These are phyloP conservation scores for Capronia americana DNA, from an alignment of 2,329 filamentous ascomycete species.

Conservation along the genomic window DNA sequence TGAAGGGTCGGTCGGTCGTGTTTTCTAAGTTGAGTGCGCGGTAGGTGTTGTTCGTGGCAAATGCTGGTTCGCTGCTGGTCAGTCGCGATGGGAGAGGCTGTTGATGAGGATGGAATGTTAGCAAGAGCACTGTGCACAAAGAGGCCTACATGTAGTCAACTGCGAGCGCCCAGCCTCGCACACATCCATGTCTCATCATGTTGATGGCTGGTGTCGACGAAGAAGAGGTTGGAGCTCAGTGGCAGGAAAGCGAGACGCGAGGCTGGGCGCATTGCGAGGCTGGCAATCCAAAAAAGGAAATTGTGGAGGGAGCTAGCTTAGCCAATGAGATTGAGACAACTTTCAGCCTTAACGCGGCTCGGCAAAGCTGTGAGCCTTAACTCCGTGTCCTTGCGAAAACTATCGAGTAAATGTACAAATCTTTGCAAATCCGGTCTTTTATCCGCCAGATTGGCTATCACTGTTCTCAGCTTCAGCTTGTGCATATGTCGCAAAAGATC, in stretches of 20 bases:
- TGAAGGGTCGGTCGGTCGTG: slow-evolving; percentile 19
- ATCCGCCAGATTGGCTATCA: background rate
- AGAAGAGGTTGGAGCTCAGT: slow-evolving; percentile 22
- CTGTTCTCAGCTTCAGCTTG: background rate
- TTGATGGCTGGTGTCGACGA: slow-evolving; percentile 27
- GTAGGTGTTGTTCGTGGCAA: background rate
- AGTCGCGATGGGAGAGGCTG: slow-evolving; percentile 20
- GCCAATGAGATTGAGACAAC: background rate
- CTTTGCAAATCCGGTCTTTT: background rate
- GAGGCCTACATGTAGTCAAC: slow-evolving; percentile 31
- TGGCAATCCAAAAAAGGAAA: slow-evolving; percentile 10
- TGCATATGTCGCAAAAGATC: slow-evolving; percentile 19
- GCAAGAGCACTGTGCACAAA: slow-evolving; percentile 19
- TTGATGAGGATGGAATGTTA: slow-evolving; percentile 22
- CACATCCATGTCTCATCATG: slow-evolving; percentile 7
- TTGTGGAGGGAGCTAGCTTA: background rate
- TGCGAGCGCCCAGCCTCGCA: slow-evolving; percentile 29
- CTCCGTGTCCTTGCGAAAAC: background rate
- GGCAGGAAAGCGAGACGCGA: slow-evolving; percentile 16
- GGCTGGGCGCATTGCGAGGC: slow-evolving; percentile 4
- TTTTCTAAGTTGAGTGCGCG: slow-evolving; percentile 2
- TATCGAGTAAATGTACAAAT: background rate
- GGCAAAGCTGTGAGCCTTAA: background rate
- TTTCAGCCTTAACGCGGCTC: background rate
- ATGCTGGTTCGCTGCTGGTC: slow-evolving; percentile 10